Conservation (phyloP, 306 rosid species). For the Corylus heterophylla region DNA sequence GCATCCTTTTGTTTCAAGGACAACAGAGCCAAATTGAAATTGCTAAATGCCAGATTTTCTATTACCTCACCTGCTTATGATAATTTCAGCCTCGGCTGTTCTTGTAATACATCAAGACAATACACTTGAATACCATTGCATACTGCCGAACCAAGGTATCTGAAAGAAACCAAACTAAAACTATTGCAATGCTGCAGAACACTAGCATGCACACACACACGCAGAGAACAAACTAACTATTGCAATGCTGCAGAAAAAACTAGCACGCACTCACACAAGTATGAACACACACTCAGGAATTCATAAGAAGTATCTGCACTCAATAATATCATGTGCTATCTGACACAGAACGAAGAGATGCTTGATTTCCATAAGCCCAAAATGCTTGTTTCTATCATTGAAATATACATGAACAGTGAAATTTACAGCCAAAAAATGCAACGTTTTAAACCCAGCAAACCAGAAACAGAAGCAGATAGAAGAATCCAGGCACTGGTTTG, state of each 20-base stretch:
- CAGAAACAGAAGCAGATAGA: no score
- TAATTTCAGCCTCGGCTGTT: conserved; percentile 88
- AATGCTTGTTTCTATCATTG: no score
- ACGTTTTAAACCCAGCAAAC: no score
- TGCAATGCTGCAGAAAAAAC: no score
- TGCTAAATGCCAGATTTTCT: conserved; percentile 16
- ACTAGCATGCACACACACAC: not conserved
- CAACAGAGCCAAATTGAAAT: conserved; percentile 2
- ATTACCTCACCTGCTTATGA: conserved; percentile 81
- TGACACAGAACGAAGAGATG: no score
- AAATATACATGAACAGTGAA: no score
- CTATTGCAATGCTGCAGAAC: conserved; percentile 16
- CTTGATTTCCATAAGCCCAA: no score
- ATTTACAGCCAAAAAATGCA: no score
- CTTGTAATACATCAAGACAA: conserved; percentile 79
- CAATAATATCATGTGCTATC: not conserved
- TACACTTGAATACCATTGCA: conserved; percentile 80
- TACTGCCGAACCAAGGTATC: conserved; percentile 94
- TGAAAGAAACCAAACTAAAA: conserved; percentile 44
- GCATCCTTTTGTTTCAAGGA: conserved; percentile 15
- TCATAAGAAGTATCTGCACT: not conserved
- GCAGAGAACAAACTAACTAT: not conserved
- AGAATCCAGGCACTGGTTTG: no score
- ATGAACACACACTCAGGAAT: no score
- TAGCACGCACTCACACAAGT: no score